Conservation (phyloP, 768 basidiomycete species). For the Phallus indusiatus region DNA sequence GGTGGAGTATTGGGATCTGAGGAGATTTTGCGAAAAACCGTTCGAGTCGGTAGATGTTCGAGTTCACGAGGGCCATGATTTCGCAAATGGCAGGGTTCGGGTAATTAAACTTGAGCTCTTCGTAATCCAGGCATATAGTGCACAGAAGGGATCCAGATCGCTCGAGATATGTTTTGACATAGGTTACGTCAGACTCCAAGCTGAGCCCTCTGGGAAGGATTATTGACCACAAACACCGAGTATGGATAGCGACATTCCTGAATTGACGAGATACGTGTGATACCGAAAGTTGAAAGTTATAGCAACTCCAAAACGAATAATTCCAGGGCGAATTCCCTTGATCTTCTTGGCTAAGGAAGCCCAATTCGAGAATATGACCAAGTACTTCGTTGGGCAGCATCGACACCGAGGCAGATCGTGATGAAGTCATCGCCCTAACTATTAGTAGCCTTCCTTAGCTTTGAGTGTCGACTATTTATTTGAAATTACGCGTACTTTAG, state of each 20-base stretch:
- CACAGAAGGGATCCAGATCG: background rate
- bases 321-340: too few relatives aligned
- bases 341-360: too few relatives aligned
- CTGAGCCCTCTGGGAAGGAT: constrained; percentile 26
- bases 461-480: too few relatives aligned
- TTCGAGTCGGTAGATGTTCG: background rate
- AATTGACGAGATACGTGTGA: constrained; percentile 52
- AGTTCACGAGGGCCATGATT: background rate
- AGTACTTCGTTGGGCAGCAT: too few relatives aligned
- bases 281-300: too few relatives aligned
- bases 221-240: constrained; percentile 45
- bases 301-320: too few relatives aligned
- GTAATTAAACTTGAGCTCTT: background rate
- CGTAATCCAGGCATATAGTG: too few relatives aligned
- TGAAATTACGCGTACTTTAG: too few relatives aligned
- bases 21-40: background rate
- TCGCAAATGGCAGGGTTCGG: constrained; percentile 12
- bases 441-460: too few relatives aligned
- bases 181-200: background rate
- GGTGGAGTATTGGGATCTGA: background rate
- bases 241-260: constrained; percentile 44
- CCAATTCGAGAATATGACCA: too few relatives aligned
- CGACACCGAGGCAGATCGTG: too few relatives aligned
- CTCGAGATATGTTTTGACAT: background rate
- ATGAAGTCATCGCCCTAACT: too few relatives aligned